phyloP scores from a whole-genome alignment of 352 stramenopile genomes.

The Phytopythium cucurbitacearum region DNA sequence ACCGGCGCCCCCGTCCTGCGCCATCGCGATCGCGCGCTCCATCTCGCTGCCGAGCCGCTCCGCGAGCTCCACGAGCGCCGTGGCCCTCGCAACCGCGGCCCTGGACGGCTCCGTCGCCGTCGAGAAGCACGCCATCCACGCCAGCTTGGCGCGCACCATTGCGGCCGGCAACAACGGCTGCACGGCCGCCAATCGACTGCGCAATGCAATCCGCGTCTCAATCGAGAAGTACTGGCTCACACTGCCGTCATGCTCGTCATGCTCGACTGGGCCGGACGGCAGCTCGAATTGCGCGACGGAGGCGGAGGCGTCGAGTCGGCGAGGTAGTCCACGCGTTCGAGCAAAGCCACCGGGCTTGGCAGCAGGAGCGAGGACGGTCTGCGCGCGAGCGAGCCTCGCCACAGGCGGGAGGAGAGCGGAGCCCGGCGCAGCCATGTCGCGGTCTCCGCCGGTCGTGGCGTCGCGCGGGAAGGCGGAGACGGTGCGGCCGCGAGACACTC shows the following conservation, averaged over 20 bases:
- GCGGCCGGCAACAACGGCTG: conserved; percentile 33
- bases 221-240: conserved; percentile 51
- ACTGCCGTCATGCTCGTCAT: conserved; percentile 14
- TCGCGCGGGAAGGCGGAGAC: too few relatives aligned
- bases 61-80: conserved; percentile 18
- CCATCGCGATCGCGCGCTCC: neutral
- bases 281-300: neutral
- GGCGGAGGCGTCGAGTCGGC: neutral
- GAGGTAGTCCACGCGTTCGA: too few relatives aligned
- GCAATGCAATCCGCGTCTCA: conserved; percentile 51
- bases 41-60: conserved; percentile 1
- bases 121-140: conserved; percentile 60
- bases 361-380: too few relatives aligned
- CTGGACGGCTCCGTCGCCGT: conserved; percentile 3
- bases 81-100: conserved; percentile 2
- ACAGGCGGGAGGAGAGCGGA: too few relatives aligned
- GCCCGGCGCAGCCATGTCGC: too few relatives aligned
- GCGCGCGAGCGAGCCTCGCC: too few relatives aligned
- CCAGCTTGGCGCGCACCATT: conserved; percentile 49
- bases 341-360: too few relatives aligned
- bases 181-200: conserved; percentile 30
- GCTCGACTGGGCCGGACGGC: neutral
- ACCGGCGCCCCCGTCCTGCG: conserved; percentile 1
- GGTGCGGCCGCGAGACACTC: too few relatives aligned
- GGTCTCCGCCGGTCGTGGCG: too few relatives aligned